phyloP scores from a whole-genome alignment of 441 rosid species.

The Gossypium aridum region DNA sequence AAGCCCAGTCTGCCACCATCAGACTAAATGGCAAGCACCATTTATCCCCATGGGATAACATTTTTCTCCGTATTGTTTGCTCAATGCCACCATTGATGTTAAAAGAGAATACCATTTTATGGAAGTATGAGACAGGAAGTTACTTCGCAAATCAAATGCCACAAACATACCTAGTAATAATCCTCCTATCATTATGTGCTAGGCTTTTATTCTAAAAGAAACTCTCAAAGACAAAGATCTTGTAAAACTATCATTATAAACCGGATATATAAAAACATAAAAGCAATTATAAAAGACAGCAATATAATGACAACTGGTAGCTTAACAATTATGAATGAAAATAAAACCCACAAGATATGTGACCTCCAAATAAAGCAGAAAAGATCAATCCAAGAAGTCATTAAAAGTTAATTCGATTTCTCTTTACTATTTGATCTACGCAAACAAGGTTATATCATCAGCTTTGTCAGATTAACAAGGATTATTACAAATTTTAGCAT shows the following conservation, averaged over 20 bases:
- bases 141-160: neutral
- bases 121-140: neutral
- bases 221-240: too few species aligned
- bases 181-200: neutral
- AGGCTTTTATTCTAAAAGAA: neutral
- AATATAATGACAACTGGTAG: too few species aligned
- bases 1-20: too few species aligned
- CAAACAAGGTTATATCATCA: neutral
- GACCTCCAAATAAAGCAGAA: neutral
- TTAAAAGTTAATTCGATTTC: neutral
- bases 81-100: neutral
- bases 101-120: neutral
- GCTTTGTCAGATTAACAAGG: neutral
- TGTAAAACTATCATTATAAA: too few species aligned
- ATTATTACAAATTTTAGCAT: neutral
- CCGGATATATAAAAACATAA: too few species aligned
- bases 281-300: too few species aligned
- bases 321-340: too few species aligned
- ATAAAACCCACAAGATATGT: neutral
- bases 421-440: conserved; percentile 2
- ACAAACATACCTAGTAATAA: neutral
- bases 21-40: neutral
- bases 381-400: neutral
- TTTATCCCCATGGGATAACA: neutral
- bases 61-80: neutral